These are phyloP conservation scores for Erysimum pusillum DNA, from an alignment of 441 rosid genomes.

Conservation along the genomic window DNA sequence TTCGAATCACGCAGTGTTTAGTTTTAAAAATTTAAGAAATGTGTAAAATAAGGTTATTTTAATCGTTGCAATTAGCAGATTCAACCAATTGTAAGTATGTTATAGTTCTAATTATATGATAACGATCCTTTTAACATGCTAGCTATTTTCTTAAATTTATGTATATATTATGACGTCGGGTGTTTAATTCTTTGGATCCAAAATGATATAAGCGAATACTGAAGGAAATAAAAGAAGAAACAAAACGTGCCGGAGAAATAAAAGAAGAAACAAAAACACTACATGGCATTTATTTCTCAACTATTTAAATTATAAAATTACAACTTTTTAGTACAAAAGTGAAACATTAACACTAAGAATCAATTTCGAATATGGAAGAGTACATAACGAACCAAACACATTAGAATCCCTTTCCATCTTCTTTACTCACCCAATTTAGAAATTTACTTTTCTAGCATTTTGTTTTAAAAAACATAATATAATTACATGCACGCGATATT, in stretches of 20 bases:
- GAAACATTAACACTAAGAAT: slow-evolving; percentile 30
- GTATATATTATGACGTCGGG: too few relatives aligned
- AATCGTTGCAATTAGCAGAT: background rate
- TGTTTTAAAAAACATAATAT: background rate
- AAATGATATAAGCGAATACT: background rate
- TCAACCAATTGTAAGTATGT: background rate
- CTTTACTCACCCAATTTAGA: slow-evolving; percentile 23
- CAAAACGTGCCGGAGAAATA: too few relatives aligned
- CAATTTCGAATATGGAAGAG: slow-evolving; percentile 18
- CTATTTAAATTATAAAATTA: background rate
- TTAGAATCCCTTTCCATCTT: background rate
- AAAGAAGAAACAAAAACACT: too few relatives aligned
- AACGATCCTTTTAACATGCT: background rate
- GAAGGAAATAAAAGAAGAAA: background rate
- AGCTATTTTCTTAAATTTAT: background rate
- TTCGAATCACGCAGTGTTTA: background rate
- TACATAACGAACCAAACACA: slow-evolving; percentile 20
- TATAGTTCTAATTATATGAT: too few relatives aligned
- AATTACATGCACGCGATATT: slow-evolving; percentile 41
- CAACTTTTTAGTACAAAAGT: slow-evolving; percentile 16
- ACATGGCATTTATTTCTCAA: background rate
- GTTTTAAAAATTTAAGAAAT: background rate
- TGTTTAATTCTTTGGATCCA: background rate
- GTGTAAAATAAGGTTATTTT: background rate
- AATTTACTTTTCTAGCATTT: background rate